Percentiles rank a stretch among this genome's conserved stretches.
These are phyloP conservation scores for Rubia balearica DNA, from an alignment of 305 asterid species.

Conservation along the genomic window DNA sequence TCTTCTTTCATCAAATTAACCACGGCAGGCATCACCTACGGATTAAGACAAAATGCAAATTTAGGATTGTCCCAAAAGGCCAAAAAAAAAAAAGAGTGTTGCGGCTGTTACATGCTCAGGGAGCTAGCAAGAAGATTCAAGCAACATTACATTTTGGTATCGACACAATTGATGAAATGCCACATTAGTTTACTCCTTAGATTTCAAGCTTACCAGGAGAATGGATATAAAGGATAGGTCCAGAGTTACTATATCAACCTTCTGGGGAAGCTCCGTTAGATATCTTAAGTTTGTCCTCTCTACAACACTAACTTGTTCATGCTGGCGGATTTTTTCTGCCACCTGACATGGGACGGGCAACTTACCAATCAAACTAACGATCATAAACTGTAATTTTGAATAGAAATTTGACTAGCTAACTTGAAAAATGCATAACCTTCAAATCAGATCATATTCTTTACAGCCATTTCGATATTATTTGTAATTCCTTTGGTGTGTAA, in stretches of 20 bases:
- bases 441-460: background rate
- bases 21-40: constrained; percentile 92
- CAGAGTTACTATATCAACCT: constrained; percentile 86
- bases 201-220: constrained; percentile 49
- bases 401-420: background rate
- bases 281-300: constrained; percentile 91
- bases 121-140: background rate
- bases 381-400: constrained; percentile 7
- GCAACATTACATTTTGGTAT: background rate
- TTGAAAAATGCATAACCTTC: background rate
- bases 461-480: background rate
- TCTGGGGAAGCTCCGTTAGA: constrained; percentile 78
- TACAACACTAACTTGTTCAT: constrained; percentile 63
- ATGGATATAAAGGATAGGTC: constrained; percentile 94
- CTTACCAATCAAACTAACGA: constrained; percentile 19
- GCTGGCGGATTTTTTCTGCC: constrained; percentile 80
- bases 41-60: constrained; percentile 11
- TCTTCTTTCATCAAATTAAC: constrained; percentile 71
- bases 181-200: constrained; percentile 16
- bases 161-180: constrained; percentile 4
- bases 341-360: constrained; percentile 41
- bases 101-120: background rate
- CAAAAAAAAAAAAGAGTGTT: background rate
- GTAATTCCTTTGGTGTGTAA: background rate
- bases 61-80: background rate